Conservation (phyloP, 768 basidiomycete genomes). For the Mycena haematopus region DNA sequence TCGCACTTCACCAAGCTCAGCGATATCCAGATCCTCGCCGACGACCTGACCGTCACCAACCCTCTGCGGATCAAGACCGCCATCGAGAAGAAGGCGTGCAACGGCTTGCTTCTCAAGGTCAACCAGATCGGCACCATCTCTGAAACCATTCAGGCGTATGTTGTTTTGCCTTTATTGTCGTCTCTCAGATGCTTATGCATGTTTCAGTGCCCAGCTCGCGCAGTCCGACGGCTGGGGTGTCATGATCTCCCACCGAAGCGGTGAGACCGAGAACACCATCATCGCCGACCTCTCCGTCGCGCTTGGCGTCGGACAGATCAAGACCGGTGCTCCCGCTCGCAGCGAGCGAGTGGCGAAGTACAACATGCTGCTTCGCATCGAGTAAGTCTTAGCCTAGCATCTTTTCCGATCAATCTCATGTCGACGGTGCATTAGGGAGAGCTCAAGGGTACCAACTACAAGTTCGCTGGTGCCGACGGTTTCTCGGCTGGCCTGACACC, state of each 20-base stretch:
- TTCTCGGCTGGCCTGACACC: slow-evolving; percentile 77
- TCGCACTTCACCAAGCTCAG: slow-evolving; percentile 82
- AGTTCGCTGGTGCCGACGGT: slow-evolving; percentile 80
- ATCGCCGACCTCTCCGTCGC: slow-evolving; percentile 96
- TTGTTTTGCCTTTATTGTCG: slow-evolving; percentile 29
- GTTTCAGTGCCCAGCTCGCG: slow-evolving; percentile 86
- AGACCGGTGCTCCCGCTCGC: slow-evolving; percentile 97
- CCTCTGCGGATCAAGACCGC: slow-evolving; percentile 96
- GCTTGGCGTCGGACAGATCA: slow-evolving; percentile 93
- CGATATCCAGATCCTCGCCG: slow-evolving; percentile 90
- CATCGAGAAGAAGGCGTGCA: slow-evolving; percentile 99
- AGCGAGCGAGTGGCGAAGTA: slow-evolving; percentile 97
- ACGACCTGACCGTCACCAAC: slow-evolving; percentile 99
- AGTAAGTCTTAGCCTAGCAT: slow-evolving; percentile 56
- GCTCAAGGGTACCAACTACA: slow-evolving; percentile 63
- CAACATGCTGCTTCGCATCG: slow-evolving; percentile 89
- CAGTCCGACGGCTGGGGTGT: slow-evolving; percentile 98
- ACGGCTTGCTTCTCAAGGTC: slow-evolving; percentile 97
- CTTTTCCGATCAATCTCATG: slow-evolving; percentile 8
- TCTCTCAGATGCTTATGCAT: slow-evolving; percentile 3
- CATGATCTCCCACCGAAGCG: slow-evolving; percentile 99
- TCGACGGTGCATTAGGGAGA: slow-evolving; percentile 65
- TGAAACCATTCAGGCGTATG: slow-evolving; percentile 98
- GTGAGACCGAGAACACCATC: slow-evolving; percentile 97
- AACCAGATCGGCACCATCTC: slow-evolving; percentile 99